Conservation (phyloP, 768 basidiomycete species). For the Agaricus bisporus region DNA sequence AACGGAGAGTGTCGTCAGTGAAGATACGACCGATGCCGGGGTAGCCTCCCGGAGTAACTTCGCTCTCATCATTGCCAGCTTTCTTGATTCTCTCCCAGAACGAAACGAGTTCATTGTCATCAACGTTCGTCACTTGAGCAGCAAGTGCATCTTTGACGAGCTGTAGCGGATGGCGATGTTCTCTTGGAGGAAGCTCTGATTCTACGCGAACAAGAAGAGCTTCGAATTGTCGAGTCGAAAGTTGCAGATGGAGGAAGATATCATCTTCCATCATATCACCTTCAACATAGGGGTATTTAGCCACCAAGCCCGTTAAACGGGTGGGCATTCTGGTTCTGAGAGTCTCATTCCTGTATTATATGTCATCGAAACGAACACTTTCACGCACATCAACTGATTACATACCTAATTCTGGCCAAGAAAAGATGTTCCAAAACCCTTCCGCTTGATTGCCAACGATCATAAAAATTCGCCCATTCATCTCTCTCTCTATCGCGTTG, state of each 20-base stretch:
- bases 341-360: conserved; percentile 48
- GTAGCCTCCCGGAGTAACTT: conserved; percentile 22
- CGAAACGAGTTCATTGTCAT: conserved; percentile 26
- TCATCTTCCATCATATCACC: conserved; percentile 25
- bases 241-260: conserved; percentile 56
- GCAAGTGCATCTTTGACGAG: conserved; percentile 62
- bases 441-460: conserved; percentile 69
- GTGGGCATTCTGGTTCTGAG: conserved; percentile 52
- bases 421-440: conserved; percentile 74
- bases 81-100: conserved; percentile 54
- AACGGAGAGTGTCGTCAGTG: conserved; percentile 62
- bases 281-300: conserved; percentile 57
- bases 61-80: conserved; percentile 28
- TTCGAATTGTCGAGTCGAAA: conserved; percentile 58
- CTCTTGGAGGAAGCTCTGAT: conserved; percentile 39
- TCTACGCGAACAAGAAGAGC: conserved; percentile 66
- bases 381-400: not conserved
- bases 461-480: conserved; percentile 62
- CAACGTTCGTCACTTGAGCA: conserved; percentile 17
- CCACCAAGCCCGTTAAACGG: conserved; percentile 65
- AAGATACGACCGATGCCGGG: conserved; percentile 44
- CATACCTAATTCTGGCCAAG: conserved; percentile 64
- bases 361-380: conserved; percentile 2
- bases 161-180: conserved; percentile 39
- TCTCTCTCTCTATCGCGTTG: conserved; percentile 43